Base-by-base conservation (phyloP, 495 filamentous ascomycete species). In the Trichoderma virens region DNA sequence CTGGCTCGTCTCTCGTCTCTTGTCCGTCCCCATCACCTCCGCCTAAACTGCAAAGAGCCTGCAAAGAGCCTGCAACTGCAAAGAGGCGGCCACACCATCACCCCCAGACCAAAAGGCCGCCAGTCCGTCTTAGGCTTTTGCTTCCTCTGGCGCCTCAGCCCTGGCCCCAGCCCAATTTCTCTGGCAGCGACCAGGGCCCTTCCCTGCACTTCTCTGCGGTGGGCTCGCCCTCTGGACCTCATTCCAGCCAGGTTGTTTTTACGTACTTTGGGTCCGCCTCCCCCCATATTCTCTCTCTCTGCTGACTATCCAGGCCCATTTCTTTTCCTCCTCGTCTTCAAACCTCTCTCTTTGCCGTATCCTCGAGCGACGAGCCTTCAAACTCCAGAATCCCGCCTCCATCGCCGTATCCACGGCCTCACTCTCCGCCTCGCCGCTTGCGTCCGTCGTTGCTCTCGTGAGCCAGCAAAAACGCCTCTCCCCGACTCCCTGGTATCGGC, bases 131-230 rank as follows among this genome's bases (percentile, higher is more conserved):
- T n/a, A n/a, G n/a, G n/a, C 32, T 35, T 11, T 35, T 11, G 32
- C 11, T 11, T 56, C 51, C 51, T 56, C 51, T 56, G 51, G 23
- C 28, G 51, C 51, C 51, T 56, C 51, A 56, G 51, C 51, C 51
- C 51, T 56, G 51, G 51, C 51, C 51, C 51, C 51, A 56, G 51
- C 51, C 51, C 51, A 16, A 30, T 14, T 30, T 56, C 51, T 56
- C 0, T 3, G 8, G 51, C 9, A 5, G 6, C 41, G 41, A 7
- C 41, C 18, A 3, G 6, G 41, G 41, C n/a, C n/a, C n/a, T n/a
- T n/a, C n/a, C n/a, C n/a, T n/a, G n/a, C n/a, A n/a, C n/a, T 51
- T 51, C 45, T n/a, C 45, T 20, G 20, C 23, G n/a, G 18, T 51
- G 27, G 51, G 23, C 51, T 30, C 7, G 51, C 28, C 14, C 51